These are phyloP conservation scores for Boletus insuetus DNA, from an alignment of 768 basidiomycete species.

Conservation along the genomic window DNA sequence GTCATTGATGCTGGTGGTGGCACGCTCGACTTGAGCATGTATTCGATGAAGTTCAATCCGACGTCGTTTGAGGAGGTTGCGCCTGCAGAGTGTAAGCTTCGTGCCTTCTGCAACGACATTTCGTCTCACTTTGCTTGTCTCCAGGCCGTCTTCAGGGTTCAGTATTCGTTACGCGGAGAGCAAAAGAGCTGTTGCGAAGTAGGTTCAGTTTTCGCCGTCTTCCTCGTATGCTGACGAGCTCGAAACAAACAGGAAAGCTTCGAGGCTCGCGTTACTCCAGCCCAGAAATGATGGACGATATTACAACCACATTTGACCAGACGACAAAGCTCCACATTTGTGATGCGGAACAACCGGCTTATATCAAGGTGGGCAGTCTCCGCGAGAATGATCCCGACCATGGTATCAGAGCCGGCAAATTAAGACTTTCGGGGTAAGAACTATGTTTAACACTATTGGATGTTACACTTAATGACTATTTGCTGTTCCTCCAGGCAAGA, in stretches of 20 bases:
- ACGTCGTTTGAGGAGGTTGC: conserved; percentile 36
- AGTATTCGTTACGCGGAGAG: conserved; percentile 34
- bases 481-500: conserved; percentile 25
- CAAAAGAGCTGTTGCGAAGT: conserved; percentile 34
- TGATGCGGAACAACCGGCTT: conserved; percentile 30
- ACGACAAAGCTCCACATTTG: conserved; percentile 39
- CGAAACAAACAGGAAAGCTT: conserved; percentile 22
- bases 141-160: conserved; percentile 40
- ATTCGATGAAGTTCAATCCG: conserved; percentile 35
- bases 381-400: conserved; percentile 31
- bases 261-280: conserved; percentile 25
- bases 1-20: conserved; percentile 50
- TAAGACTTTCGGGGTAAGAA: conserved; percentile 34
- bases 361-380: conserved; percentile 37
- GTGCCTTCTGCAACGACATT: background rate
- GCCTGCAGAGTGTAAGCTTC: conserved; percentile 28
- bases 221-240: background rate
- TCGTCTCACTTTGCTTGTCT: background rate
- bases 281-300: conserved; percentile 30
- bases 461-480: background rate
- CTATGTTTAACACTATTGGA: background rate
- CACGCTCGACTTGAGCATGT: conserved; percentile 40
- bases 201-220: background rate
- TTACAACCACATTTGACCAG: conserved; percentile 35
- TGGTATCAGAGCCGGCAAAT: conserved; percentile 33